Conservation (phyloP, 2,329 filamentous ascomycete genomes). For the Myriosclerotinia duriaeana region DNA sequence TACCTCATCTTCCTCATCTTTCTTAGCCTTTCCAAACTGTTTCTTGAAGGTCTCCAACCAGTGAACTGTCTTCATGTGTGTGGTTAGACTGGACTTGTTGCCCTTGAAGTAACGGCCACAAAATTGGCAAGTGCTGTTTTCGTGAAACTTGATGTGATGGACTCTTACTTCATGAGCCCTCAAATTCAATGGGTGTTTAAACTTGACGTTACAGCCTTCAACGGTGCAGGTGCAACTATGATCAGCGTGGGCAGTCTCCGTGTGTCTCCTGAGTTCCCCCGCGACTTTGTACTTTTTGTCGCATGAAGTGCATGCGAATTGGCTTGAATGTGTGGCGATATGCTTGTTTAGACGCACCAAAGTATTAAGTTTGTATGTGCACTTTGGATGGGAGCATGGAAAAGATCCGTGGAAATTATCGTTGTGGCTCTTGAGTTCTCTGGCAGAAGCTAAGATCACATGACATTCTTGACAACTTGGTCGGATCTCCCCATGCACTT, state of each 20-base stretch:
- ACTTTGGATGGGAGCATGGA: neutral
- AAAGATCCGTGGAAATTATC: neutral
- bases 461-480: neutral
- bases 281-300: too few relatives aligned
- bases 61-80: neutral
- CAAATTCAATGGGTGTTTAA: too few relatives aligned
- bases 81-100: fast-evolving
- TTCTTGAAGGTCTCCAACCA: neutral
- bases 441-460: fast-evolving
- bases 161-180: too few relatives aligned
- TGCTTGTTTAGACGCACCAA: neutral
- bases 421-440: fast-evolving
- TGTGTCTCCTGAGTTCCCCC: too few relatives aligned
- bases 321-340: neutral
- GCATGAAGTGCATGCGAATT: too few relatives aligned
- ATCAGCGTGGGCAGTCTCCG: too few relatives aligned
- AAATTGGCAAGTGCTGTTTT: neutral
- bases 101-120: neutral
- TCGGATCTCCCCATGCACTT: neutral
- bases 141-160: neutral
- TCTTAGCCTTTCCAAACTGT: neutral
- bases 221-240: too few relatives aligned
- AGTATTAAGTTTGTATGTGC: neutral
- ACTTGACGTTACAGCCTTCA: too few relatives aligned
- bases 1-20: neutral